These are phyloP conservation scores for Solanum chaucha DNA, from an alignment of 257 asterid species.

Conservation along the genomic window DNA sequence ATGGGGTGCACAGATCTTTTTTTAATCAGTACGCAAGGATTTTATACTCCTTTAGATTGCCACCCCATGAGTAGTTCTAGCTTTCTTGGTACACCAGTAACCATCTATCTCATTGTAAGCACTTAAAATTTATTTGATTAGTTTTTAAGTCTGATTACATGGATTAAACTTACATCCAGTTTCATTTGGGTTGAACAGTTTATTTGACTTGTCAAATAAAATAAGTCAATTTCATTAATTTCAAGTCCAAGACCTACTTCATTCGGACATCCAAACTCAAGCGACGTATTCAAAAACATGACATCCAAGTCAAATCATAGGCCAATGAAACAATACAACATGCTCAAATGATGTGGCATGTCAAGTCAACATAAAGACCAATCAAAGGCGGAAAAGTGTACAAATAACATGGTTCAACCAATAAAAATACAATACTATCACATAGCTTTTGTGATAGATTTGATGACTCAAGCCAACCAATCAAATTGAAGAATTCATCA, in stretches of 20 bases:
- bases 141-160: neutral
- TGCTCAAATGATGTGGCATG: neutral
- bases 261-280: neutral
- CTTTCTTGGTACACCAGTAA: neutral
- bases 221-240: neutral
- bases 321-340: neutral
- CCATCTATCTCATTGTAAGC: neutral
- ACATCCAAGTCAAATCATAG: neutral
- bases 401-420: neutral
- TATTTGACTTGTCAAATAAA: neutral
- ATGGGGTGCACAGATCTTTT: neutral
- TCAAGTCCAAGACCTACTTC: neutral
- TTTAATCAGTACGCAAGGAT: neutral
- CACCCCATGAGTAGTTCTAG: neutral
- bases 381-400: neutral
- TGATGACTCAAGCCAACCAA: neutral
- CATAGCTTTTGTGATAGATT: neutral
- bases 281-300: neutral
- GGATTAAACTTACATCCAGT: neutral
- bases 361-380: neutral
- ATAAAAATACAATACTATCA: neutral
- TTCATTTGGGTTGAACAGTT: neutral
- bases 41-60: neutral
- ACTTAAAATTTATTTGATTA: neutral
- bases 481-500: neutral